phyloP scores from a whole-genome alignment of 139 green algal species.

The Tetradesmus obliquus region DNA sequence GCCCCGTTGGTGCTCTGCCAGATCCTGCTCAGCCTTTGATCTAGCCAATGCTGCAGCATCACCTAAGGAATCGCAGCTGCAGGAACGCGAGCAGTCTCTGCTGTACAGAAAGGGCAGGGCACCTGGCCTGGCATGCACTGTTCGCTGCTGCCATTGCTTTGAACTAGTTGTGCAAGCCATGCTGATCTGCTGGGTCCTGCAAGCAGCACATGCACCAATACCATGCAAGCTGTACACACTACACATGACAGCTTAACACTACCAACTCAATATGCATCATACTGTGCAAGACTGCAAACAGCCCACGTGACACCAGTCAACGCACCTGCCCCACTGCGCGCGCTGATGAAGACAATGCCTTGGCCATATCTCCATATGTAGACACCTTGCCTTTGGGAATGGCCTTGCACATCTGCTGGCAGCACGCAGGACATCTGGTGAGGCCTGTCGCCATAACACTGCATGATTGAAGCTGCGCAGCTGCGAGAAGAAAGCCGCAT shows the following conservation, averaged over 20 bases:
- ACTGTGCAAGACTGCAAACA: no score
- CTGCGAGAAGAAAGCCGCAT: not conserved
- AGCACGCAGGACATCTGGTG: not conserved
- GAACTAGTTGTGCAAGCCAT: no score
- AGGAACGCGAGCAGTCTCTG: not conserved
- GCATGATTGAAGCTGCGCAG: not conserved
- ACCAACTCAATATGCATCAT: no score
- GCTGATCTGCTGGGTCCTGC: no score
- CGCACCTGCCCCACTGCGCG: constrained; percentile 81
- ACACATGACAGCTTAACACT: no score
- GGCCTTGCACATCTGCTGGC: constrained; percentile 62
- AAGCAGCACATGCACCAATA: constrained; percentile 45
- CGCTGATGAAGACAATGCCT: constrained; percentile 62
- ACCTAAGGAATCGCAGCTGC: not conserved
- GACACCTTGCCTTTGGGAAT: constrained; percentile 79
- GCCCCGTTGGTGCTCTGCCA: not conserved
- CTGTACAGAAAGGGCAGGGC: not conserved
- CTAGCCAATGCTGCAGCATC: no score
- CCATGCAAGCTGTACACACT: no score
- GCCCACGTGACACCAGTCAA: no score
- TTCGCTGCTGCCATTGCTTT: no score
- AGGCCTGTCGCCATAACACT: not conserved
- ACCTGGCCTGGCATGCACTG: no score
- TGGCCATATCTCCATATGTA: constrained; percentile 79
- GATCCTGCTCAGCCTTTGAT: not conserved